A percentile compares a stretch with the other conserved stretches of the same genome.
Conservation (phyloP, 495 filamentous ascomycete species). For the Tuber indicum region DNA sequence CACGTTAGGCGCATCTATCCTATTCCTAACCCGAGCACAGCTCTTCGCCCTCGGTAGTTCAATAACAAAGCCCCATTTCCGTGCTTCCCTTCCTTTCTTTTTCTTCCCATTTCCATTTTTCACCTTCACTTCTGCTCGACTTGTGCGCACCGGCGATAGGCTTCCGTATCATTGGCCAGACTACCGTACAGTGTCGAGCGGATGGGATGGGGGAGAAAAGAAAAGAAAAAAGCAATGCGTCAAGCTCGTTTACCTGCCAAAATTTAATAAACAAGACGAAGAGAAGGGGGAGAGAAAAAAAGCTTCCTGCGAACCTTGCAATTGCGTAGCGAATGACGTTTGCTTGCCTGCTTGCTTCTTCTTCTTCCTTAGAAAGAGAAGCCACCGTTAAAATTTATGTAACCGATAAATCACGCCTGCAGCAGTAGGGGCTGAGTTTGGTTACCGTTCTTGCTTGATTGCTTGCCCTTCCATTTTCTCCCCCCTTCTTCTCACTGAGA, state of each 20-base stretch:
- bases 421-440: not conserved
- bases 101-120: not conserved
- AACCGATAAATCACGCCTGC: not conserved
- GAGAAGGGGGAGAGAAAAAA: not conserved
- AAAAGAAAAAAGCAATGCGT: not conserved
- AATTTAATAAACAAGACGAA: not conserved
- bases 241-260: not conserved
- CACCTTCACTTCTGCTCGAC: not conserved
- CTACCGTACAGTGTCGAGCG: not conserved
- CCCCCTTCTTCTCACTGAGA: not conserved
- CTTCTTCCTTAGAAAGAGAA: not conserved
- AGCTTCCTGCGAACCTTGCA: not conserved
- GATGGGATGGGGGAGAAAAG: not conserved
- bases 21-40: not conserved
- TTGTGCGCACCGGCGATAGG: not conserved
- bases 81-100: not conserved
- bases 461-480: not conserved
- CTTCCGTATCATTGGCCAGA: not conserved
- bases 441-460: not conserved
- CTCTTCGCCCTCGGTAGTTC: not conserved
- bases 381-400: not conserved
- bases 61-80: not conserved
- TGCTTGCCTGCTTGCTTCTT: not conserved
- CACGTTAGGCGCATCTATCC: not conserved
- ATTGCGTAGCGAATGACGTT: not conserved